Conservation (phyloP, 1,284 basidiomycete species). For the Naganishia liquefaciens region DNA sequence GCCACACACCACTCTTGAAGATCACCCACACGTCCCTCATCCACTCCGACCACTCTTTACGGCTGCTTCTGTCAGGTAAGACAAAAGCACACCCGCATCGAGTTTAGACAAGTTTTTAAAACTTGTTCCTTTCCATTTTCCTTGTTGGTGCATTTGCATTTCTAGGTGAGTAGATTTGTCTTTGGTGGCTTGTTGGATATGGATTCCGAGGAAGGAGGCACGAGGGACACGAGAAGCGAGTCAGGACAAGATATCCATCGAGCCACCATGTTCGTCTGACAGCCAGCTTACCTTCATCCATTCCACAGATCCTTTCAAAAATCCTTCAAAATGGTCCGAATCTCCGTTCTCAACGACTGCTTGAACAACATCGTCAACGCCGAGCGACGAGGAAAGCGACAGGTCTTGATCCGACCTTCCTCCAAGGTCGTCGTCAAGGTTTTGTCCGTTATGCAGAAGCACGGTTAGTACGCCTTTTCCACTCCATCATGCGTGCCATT, state of each 20-base stretch:
- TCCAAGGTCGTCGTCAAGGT: constrained; percentile 97
- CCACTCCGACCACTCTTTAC: constrained; percentile 32
- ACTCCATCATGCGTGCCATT: background rate
- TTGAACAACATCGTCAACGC: constrained; percentile 99
- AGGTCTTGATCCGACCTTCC: constrained; percentile 91
- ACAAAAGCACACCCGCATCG: constrained; percentile 37
- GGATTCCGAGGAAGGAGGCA: background rate
- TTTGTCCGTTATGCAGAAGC: constrained; percentile 94
- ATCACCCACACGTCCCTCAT: constrained; percentile 26
- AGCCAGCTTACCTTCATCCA: background rate
- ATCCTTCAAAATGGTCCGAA: constrained; percentile 52
- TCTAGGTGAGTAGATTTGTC: constrained; percentile 11
- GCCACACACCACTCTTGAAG: no score
- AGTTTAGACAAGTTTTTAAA: constrained; percentile 30
- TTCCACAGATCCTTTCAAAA: constrained; percentile 15
- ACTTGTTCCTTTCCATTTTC: background rate
- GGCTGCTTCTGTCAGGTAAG: constrained; percentile 33
- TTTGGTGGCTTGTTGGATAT: background rate
- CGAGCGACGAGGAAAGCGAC: constrained; percentile 95
- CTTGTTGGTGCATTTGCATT: constrained; percentile 21
- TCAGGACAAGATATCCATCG: background rate
- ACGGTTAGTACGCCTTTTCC: constrained; percentile 65
- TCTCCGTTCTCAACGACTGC: constrained; percentile 63
- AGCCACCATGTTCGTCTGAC: background rate
- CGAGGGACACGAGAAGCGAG: background rate